These are phyloP conservation scores for Rhizoclosmatium globosum DNA, from an alignment of 192 early-diverging fungal species.

Conservation along the genomic window DNA sequence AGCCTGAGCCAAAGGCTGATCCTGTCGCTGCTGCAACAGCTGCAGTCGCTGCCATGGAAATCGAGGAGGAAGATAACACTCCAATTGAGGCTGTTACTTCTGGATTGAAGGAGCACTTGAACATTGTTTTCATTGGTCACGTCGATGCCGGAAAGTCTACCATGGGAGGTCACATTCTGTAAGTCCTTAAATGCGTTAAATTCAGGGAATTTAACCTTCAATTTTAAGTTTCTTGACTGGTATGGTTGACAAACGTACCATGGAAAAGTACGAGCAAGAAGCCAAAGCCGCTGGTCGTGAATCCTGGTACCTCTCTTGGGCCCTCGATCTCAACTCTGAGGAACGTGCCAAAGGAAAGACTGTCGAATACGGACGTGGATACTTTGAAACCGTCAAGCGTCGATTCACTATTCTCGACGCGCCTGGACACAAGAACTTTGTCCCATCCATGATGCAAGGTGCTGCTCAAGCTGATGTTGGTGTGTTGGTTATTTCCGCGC, in stretches of 20 bases:
- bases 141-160: constrained; percentile 97
- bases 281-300: constrained; percentile 97
- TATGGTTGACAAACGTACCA: constrained; percentile 99
- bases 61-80: constrained; percentile 51
- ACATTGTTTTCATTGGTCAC: constrained; percentile 99
- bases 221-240: constrained; percentile 80
- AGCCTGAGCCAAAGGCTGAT: constrained; percentile 24
- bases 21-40: constrained; percentile 31
- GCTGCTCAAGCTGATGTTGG: constrained; percentile 97
- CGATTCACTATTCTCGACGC: constrained; percentile 98
- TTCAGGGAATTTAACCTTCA: neutral
- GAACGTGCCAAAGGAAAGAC: constrained; percentile 99
- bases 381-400: constrained; percentile 95
- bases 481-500: constrained; percentile 94
- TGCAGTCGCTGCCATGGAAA: constrained; percentile 19
- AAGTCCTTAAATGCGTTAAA: constrained; percentile 35
- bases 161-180: constrained; percentile 97
- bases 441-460: constrained; percentile 97
- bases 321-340: constrained; percentile 95
- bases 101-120: constrained; percentile 87
- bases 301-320: constrained; percentile 99
- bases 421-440: constrained; percentile 98
- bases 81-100: constrained; percentile 40
- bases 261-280: constrained; percentile 99
- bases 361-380: constrained; percentile 96